Base-by-base conservation (phyloP, 371 early-diverging fungal species). In the Mucor velutinosus region DNA sequence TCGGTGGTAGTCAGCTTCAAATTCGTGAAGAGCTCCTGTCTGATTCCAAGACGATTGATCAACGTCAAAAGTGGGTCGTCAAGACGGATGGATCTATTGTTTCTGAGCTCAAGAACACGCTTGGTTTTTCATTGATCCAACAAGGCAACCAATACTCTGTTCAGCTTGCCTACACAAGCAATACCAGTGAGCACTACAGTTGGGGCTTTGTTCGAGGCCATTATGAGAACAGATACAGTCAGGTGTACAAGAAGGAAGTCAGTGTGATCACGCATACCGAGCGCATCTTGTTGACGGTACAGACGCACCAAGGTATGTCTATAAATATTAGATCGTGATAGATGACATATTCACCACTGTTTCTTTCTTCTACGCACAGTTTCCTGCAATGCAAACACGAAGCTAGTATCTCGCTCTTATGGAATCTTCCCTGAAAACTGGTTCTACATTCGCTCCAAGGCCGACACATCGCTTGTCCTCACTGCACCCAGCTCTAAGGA, bases 401-500 rank as follows among this genome's bases (percentile, higher is more conserved):
- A 77, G 29, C 25, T 76, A 10, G 79, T 82, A 21, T 69, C 76
- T 30, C 70, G 65, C 15, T 67, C 66, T 4, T 70, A 69, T 57
- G 82, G 80, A 35, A 45, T 82, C 0, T 82, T 82, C 76, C 80
- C 82, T 45, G 69, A 76, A 32, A 72, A 75, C 19, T 80, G 80
- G 77, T 78, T 82, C 71, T 82, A 72, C 21, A 78, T 82, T 51
- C 75, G 76, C 15, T 76, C 80, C 30, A 77, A 76, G 33, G 67
- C 58, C 1, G 73, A 82, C 29, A 72, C 57, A 4, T 58, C 65
- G 1, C 71, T 80, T 60, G 82, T 79, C 1, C 33, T 82, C 17
- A 80, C 80, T 17, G 62, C 74, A 1, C 57, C 65, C 14, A 66
- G 58, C 29, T 63, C 45, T 7, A 72, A 68, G 14, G 65, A 78